A percentile compares a stretch with the other conserved stretches of the same genome.
phyloP scores from a whole-genome alignment of 192 early-diverging fungal species.

The Gigaspora rosea region DNA sequence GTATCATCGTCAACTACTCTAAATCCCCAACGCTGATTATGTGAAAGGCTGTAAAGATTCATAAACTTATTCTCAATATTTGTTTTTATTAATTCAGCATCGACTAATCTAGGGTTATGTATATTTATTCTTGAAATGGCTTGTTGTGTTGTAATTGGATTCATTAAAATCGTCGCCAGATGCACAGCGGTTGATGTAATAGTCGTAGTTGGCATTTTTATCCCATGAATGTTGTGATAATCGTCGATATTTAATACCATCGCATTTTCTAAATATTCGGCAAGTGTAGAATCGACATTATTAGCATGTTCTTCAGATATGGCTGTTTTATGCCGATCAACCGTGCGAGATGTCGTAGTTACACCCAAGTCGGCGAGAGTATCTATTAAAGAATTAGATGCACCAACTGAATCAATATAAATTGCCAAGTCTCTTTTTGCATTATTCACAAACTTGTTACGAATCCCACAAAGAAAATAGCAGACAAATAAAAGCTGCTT shows the following conservation, averaged over 20 bases:
- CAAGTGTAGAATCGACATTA: background rate
- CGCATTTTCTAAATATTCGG: background rate
- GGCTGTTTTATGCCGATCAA: background rate
- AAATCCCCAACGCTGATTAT: no score
- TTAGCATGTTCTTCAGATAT: background rate
- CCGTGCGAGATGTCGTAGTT: no score
- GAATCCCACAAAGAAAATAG: background rate
- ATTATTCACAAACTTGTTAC: background rate
- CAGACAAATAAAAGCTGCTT: conserved; percentile 1
- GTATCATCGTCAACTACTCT: background rate
- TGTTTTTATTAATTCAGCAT: background rate
- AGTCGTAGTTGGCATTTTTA: background rate
- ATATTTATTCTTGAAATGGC: background rate
- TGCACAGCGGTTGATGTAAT: background rate
- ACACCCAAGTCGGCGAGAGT: background rate
- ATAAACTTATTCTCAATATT: background rate
- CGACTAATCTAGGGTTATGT: background rate
- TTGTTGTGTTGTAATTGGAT: background rate
- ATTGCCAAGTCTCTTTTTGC: background rate
- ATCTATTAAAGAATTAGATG: background rate
- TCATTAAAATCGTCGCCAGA: background rate
- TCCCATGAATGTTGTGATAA: background rate
- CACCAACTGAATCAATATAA: background rate
- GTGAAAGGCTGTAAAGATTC: background rate
- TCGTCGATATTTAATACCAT: background rate